phyloP scores from a whole-genome alignment of 140 eudicot species.

The Bidens hawaiensis region DNA sequence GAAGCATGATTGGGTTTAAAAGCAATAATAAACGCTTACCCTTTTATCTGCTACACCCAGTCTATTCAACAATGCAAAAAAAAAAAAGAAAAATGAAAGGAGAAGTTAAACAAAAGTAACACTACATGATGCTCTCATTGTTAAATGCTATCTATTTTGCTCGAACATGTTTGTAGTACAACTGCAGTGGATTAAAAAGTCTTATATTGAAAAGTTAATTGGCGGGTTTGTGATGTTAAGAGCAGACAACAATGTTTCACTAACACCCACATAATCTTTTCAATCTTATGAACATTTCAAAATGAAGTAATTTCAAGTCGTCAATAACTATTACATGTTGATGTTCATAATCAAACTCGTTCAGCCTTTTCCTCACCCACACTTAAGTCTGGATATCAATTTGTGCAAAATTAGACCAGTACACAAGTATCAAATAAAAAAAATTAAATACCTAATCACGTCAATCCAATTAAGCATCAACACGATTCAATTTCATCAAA shows the following conservation, averaged over 20 bases:
- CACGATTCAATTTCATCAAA: too few relatives aligned
- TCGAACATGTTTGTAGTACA: conserved; percentile 26
- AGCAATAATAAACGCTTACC: conserved; percentile 47
- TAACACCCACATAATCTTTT: conserved; percentile 12
- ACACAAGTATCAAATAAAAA: too few relatives aligned
- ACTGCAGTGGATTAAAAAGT: conserved; percentile 28
- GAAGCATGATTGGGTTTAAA: not conserved
- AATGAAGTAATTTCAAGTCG: too few relatives aligned
- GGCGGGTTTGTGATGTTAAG: not conserved
- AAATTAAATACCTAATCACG: too few relatives aligned
- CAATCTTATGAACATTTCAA: too few relatives aligned
- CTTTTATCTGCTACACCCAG: conserved; percentile 64
- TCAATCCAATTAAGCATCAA: too few relatives aligned
- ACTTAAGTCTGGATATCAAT: too few relatives aligned
- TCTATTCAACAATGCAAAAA: conserved; percentile 43
- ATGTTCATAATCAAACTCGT: too few relatives aligned
- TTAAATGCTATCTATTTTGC: conserved; percentile 21
- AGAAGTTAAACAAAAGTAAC: too few relatives aligned
- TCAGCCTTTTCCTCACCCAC: too few relatives aligned
- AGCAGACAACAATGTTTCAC: conserved; percentile 22
- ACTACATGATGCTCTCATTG: conserved; percentile 58
- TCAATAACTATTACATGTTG: too few relatives aligned
- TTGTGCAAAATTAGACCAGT: too few relatives aligned
- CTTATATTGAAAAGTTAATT: conserved; percentile 8
- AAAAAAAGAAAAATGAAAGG: conserved; percentile 39